Percentiles rank a stretch among this genome's conserved stretches.
Evolutionary conservation across 257 asterid species (phyloP).

Genomic region (Nemophila menziesii): DNA sequence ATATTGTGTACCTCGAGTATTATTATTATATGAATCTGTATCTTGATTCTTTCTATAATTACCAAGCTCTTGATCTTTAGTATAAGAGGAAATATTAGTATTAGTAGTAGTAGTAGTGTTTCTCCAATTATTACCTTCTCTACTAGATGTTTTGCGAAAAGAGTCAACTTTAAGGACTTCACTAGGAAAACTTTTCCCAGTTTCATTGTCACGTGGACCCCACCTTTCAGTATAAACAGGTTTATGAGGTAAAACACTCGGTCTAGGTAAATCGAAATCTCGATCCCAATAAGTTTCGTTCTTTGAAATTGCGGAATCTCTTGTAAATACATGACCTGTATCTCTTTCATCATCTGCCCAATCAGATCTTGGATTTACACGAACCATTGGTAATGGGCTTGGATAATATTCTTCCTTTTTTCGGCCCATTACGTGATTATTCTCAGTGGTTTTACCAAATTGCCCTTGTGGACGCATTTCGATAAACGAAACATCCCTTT

Average conservation of each 20-base stretch:
- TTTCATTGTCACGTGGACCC: conserved; percentile 14
- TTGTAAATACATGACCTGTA: conserved; percentile 63
- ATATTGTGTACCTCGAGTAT: conserved; percentile 35
- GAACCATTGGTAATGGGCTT: conserved; percentile 73
- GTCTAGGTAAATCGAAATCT: conserved; percentile 69
- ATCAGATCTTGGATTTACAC: conserved; percentile 75
- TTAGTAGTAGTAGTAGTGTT: too few relatives aligned
- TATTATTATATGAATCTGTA: not conserved
- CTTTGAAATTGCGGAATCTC: conserved; percentile 49
- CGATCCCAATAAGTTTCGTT: conserved; percentile 63
- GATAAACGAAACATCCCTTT: conserved; percentile 27
- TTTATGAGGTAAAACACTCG: conserved; percentile 52
- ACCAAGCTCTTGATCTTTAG: conserved; percentile 35
- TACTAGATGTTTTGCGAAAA: not conserved
- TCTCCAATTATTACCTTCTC: not conserved
- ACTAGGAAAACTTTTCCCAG: conserved; percentile 43
- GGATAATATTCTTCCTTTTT: conserved; percentile 48
- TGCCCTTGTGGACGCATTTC: conserved; percentile 40
- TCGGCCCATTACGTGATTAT: conserved; percentile 30
- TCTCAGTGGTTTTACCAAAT: conserved; percentile 22
- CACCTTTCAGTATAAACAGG: conserved; percentile 18
- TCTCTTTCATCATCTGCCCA: conserved; percentile 99
- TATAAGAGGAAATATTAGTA: too few relatives aligned
- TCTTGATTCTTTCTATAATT: conserved; percentile 16
- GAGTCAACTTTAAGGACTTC: conserved; percentile 36